Evolutionary conservation across 306 rosid genomes (phyloP).

Genomic region (Rosa rugosa): DNA sequence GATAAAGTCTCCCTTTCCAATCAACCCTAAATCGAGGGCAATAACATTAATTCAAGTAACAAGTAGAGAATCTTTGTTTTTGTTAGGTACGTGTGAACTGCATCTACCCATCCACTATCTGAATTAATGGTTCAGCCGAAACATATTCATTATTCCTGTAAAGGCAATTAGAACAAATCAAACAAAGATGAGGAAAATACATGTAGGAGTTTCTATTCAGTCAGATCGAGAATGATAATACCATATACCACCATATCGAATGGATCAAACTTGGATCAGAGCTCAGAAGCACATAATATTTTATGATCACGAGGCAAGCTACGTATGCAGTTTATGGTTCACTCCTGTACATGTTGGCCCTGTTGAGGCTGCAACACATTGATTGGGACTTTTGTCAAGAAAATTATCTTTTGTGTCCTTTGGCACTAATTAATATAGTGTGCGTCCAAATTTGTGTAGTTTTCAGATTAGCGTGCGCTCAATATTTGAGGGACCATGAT

Average conservation of each 20-base stretch:
- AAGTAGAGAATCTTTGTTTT: background rate
- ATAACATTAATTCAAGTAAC: background rate
- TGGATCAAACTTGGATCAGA: conserved; percentile 11
- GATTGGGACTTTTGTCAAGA: conserved; percentile 39
- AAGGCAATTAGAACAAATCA: background rate
- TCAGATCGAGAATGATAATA: background rate
- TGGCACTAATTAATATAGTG: conserved; percentile 34
- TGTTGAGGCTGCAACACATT: conserved; percentile 35
- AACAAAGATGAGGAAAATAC: background rate
- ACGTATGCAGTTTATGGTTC: conserved; percentile 60
- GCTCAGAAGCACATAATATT: conserved; percentile 23
- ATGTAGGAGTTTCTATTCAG: background rate
- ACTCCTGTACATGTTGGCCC: conserved; percentile 39
- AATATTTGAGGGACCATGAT: conserved; percentile 40
- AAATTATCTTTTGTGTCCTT: background rate
- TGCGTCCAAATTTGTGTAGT: conserved; percentile 50
- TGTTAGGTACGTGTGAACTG: background rate
- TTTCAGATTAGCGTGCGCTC: conserved; percentile 36
- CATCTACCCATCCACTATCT: background rate
- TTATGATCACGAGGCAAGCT: conserved; percentile 57
- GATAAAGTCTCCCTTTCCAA: background rate
- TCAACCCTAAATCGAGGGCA: background rate
- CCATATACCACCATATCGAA: conserved; percentile 3
- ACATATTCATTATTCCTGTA: background rate
- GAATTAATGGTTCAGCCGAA: background rate